These are phyloP conservation scores for Thermothielavioides terrestris DNA, from an alignment of 495 filamentous ascomycete species.

Conservation along the genomic window DNA sequence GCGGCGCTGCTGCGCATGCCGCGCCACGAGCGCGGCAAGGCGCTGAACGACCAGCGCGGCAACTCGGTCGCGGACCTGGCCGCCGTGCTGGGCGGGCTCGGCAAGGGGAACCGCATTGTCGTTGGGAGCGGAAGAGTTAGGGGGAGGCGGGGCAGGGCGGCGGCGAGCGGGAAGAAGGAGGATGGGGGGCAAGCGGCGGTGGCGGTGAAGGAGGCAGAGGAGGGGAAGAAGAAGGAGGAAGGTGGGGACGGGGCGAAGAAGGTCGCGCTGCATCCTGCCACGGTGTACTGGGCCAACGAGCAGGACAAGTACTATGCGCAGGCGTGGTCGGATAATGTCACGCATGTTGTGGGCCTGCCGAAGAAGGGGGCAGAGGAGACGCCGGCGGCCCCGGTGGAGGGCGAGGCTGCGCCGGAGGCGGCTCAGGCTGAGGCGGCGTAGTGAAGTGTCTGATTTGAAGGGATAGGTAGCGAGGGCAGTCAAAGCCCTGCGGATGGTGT, in stretches of 20 bases:
- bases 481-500: too few relatives aligned
- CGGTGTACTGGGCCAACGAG: constrained; percentile 61
- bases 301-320: constrained; percentile 57
- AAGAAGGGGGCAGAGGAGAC: constrained; percentile 27
- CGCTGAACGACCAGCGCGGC: constrained; percentile 80
- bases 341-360: constrained; percentile 39
- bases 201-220: constrained; percentile 4
- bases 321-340: constrained; percentile 60
- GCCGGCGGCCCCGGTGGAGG: background rate
- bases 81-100: constrained; percentile 53
- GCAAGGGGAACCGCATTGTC: constrained; percentile 39
- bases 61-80: constrained; percentile 83
- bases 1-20: constrained; percentile 36
- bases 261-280: constrained; percentile 28
- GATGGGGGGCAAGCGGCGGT: constrained; percentile 5
- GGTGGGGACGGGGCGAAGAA: constrained; percentile 6
- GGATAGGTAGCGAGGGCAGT: too few relatives aligned
- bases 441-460: too few relatives aligned
- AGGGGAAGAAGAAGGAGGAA: constrained; percentile 11
- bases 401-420: constrained; percentile 8
- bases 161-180: constrained; percentile 23
- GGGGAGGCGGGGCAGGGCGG: too few relatives aligned
- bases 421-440: background rate
- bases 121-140: constrained; percentile 26
- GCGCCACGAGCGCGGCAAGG: constrained; percentile 48